These are phyloP conservation scores for Tagetes patula DNA, from an alignment of 129 eudicot genomes.

Conservation along the genomic window DNA sequence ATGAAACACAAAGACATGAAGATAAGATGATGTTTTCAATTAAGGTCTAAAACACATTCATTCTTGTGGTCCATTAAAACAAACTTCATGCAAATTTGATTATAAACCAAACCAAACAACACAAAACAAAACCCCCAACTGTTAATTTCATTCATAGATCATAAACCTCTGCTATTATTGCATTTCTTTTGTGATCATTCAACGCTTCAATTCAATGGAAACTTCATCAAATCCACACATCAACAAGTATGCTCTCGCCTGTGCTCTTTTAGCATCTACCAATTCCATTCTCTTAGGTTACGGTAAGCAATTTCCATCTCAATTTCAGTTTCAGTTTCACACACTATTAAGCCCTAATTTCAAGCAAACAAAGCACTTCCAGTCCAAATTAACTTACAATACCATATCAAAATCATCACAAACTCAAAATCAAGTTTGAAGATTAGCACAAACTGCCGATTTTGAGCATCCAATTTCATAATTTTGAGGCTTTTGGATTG, in stretches of 20 bases:
- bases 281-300: slow-evolving; percentile 85
- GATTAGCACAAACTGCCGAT: too few relatives aligned
- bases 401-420: not conserved
- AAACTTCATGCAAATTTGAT: slow-evolving; percentile 25
- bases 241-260: slow-evolving; percentile 72
- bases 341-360: not conserved
- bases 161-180: too few relatives aligned
- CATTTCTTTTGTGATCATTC: not conserved
- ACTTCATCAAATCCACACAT: slow-evolving; percentile 25
- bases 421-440: too few relatives aligned
- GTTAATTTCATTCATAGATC: too few relatives aligned
- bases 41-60: slow-evolving; percentile 1
- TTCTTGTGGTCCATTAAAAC: not conserved
- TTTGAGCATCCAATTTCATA: too few relatives aligned
- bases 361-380: not conserved
- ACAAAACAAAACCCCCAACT: not conserved
- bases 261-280: slow-evolving; percentile 87
- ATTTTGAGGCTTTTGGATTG: too few relatives aligned
- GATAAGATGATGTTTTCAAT: too few relatives aligned
- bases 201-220: slow-evolving; percentile 16
- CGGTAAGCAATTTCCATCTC: slow-evolving; percentile 39
- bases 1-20: too few relatives aligned
- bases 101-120: slow-evolving; percentile 21
- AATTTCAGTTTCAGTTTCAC: not conserved
- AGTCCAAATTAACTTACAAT: not conserved